These are phyloP conservation scores for Cinnamomum micranthum DNA, from an alignment of 164 flowering plant species.

Conservation along the genomic window DNA sequence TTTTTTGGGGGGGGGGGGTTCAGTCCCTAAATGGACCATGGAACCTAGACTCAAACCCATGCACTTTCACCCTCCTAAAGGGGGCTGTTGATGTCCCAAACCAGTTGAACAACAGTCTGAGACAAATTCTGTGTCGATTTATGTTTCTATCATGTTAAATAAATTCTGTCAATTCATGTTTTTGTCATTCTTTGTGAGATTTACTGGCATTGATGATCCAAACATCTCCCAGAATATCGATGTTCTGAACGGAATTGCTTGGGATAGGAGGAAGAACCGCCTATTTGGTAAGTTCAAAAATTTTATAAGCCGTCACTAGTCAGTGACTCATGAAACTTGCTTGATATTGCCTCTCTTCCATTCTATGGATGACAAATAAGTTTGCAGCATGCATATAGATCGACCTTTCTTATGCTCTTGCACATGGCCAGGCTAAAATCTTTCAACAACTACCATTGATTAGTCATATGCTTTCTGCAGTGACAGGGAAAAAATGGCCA, in stretches of 20 bases:
- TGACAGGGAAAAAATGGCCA: conserved; percentile 91
- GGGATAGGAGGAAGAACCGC: conserved; percentile 65
- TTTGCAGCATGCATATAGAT: not conserved
- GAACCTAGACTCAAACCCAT: no score
- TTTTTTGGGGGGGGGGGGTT: no score
- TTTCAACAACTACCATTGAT: not conserved
- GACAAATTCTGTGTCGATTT: no score
- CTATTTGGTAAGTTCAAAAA: conserved; percentile 56
- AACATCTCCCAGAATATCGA: conserved; percentile 49
- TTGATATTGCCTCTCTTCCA: not conserved
- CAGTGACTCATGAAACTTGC: not conserved
- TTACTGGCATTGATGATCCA: not conserved
- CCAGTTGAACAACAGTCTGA: no score
- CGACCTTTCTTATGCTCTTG: not conserved
- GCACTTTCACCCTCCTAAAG: no score
- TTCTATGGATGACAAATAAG: not conserved
- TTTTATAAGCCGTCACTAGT: not conserved
- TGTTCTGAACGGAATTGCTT: conserved; percentile 96
- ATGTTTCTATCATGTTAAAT: no score
- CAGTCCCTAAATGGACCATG: no score
- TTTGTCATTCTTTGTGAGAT: no score
- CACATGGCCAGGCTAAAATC: not conserved
- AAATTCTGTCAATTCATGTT: no score
- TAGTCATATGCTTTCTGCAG: conserved; percentile 27
- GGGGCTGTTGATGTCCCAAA: no score